Evolutionary conservation across 305 asterid genomes (phyloP).

Genomic region (Andrographis paniculata): DNA sequence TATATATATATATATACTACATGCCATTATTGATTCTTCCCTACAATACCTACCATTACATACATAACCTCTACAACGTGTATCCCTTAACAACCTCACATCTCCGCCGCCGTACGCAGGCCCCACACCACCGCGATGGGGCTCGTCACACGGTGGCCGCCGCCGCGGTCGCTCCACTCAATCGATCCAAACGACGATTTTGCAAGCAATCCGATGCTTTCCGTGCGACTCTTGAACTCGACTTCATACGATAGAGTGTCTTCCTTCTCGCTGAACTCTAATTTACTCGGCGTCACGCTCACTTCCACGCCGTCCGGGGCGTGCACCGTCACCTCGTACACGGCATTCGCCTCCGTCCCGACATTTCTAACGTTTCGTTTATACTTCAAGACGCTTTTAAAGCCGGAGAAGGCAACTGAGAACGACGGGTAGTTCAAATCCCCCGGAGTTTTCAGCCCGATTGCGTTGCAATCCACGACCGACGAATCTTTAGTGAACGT

Average conservation of each 20-base stretch:
- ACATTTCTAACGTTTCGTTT: conserved; percentile 64
- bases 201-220: conserved; percentile 15
- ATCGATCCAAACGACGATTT: conserved; percentile 59
- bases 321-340: conserved; percentile 50
- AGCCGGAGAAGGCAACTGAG: conserved; percentile 43
- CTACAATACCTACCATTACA: too few relatives aligned
- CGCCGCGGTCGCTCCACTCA: conserved; percentile 50
- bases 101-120: conserved; percentile 21
- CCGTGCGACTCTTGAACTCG: conserved; percentile 33
- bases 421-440: conserved; percentile 78
- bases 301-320: conserved; percentile 67
- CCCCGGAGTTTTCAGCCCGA: conserved; percentile 46
- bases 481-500: conserved; percentile 33
- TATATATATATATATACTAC: too few relatives aligned
- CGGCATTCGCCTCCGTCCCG: conserved; percentile 27
- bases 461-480: conserved; percentile 39
- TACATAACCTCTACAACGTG: too few relatives aligned
- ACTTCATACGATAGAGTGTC: conserved; percentile 51
- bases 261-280: conserved; percentile 42
- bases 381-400: conserved; percentile 34
- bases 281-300: conserved; percentile 48
- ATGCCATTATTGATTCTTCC: too few relatives aligned
- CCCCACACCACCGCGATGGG: conserved; percentile 57
- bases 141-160: conserved; percentile 57
- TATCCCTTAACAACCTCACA: not conserved